Evolutionary conservation across 768 basidiomycete species (phyloP), one percentile per base, ranked within the genome.

Genomic region (Mycena rosella): DNA sequence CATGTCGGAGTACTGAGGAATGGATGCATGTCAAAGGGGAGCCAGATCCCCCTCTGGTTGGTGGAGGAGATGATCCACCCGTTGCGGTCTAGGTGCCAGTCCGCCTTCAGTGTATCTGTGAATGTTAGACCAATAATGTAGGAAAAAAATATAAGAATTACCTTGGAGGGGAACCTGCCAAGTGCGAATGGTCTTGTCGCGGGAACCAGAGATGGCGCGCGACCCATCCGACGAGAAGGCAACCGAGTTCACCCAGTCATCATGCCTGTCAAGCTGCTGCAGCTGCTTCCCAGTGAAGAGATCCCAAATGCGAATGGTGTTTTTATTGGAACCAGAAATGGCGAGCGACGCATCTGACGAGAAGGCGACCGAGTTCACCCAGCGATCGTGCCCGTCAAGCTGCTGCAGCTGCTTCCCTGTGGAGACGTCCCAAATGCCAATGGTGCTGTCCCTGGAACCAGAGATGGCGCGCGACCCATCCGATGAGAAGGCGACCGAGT

Each of bases 41-140:
- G 42, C 57, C 57, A 58, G 0, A 58, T 14, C 4, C 20, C 20
- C 29, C 44, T 2, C 29, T 58, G 11, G 10, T 32, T 32, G 27
- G 1, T 30, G 27, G 57, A 47, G 44, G 45, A 3, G 8, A 3
- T 47, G 44, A 58, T 58, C 57, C 57, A 58, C 20, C 57, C 57
- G 20, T 45, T 30, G n/a, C 10, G 0, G 3, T 34, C n/a, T 44
- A 32, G 1, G 1, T 58, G 42, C 57, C 57, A 58, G 22, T 44
- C 11, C 9, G 26, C 29, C 6, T 29, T 30, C 18, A 7, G 15
- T 44, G 44, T 29, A 57, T 40, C 36, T 38, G 36, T 40, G 38
- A 40, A 40, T 18, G 17, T 40, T 40, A 40, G 38, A 40, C 32
- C 32, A 15, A 18, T 14, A 40, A 40, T 44, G 42, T n/a, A 44